Evolutionary conservation across 352 stramenopile genomes (phyloP).

Genomic region (Phytopythium aichiense): DNA sequence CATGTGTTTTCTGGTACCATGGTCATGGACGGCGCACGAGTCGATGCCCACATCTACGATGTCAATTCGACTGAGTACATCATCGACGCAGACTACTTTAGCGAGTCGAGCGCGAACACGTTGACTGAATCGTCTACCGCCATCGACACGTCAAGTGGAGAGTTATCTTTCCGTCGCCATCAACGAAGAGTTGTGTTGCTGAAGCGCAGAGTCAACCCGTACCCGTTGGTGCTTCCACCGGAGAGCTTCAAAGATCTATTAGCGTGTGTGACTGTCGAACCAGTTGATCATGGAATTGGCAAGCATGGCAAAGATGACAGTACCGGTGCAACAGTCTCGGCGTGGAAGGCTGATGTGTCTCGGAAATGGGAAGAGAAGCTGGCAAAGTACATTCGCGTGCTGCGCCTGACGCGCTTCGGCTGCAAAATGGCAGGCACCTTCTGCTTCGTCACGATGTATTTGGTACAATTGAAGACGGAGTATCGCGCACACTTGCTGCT

Average conservation of each 20-base stretch:
- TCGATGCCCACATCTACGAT: slow-evolving; percentile 26
- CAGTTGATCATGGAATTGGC: background rate
- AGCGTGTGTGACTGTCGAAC: slow-evolving; percentile 19
- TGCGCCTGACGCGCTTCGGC: slow-evolving; percentile 39
- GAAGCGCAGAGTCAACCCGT: slow-evolving; percentile 53
- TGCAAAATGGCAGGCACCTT: slow-evolving; percentile 31
- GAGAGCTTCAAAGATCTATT: slow-evolving; percentile 45
- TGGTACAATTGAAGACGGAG: slow-evolving; percentile 62
- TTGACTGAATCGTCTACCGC: background rate
- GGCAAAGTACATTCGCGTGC: slow-evolving; percentile 40
- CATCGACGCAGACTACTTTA: slow-evolving; percentile 10
- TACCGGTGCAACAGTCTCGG: background rate
- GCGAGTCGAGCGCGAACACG: background rate
- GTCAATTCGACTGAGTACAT: slow-evolving; percentile 20
- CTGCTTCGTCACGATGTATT: slow-evolving; percentile 29
- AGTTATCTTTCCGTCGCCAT: background rate
- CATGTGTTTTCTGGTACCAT: slow-evolving; percentile 37
- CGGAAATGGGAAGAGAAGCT: slow-evolving; percentile 33
- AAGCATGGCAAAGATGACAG: background rate
- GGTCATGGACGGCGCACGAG: slow-evolving; percentile 8
- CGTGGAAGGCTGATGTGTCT: slow-evolving; percentile 20
- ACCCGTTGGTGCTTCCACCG: slow-evolving; percentile 30
- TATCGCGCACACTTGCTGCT: slow-evolving; percentile 48
- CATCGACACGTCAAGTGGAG: background rate
- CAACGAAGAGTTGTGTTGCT: slow-evolving; percentile 19